These are phyloP conservation scores for Fusarium sulawesiense DNA, from an alignment of 2,329 filamentous ascomycete genomes.

Conservation along the genomic window DNA sequence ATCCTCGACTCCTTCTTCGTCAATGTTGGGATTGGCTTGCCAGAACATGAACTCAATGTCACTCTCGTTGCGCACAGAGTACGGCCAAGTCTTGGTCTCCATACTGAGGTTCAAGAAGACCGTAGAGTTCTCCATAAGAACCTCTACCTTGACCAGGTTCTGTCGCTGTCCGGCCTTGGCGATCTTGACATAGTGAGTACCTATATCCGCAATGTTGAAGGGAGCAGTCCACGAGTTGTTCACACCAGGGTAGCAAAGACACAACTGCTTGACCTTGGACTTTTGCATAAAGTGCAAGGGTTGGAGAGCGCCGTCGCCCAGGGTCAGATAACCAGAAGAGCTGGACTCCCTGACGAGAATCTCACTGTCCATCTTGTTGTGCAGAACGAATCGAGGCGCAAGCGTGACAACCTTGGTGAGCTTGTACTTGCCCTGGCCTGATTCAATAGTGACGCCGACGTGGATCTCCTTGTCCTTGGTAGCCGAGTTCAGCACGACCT, in stretches of 20 bases:
- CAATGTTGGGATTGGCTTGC: slow-evolving; percentile 91
- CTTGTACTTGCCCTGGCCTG: slow-evolving; percentile 97
- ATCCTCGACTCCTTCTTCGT: slow-evolving; percentile 88
- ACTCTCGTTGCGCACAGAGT: slow-evolving; percentile 98
- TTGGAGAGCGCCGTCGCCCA: slow-evolving; percentile 82
- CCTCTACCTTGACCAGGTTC: slow-evolving; percentile 85
- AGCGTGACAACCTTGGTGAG: slow-evolving; percentile 95
- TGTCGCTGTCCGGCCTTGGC: slow-evolving; percentile 91
- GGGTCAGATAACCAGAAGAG: slow-evolving; percentile 83
- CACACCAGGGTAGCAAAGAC: slow-evolving; percentile 90
- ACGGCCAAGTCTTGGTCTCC: slow-evolving; percentile 96
- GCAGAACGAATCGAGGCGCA: slow-evolving; percentile 90
- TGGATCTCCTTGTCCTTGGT: slow-evolving; percentile 84
- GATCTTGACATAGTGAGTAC: slow-evolving; percentile 92
- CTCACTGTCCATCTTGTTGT: slow-evolving; percentile 91
- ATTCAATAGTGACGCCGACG: slow-evolving; percentile 86
- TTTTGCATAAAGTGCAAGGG: slow-evolving; percentile 92
- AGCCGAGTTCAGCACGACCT: slow-evolving; percentile 82
- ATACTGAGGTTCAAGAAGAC: slow-evolving; percentile 92
- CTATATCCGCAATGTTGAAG: slow-evolving; percentile 96
- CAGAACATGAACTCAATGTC: slow-evolving; percentile 97
- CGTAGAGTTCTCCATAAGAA: slow-evolving; percentile 91
- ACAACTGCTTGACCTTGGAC: slow-evolving; percentile 85
- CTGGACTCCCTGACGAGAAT: slow-evolving; percentile 92
- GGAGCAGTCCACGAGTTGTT: slow-evolving; percentile 98